Conservation (phyloP, 345 rosid genomes). For the Eucalyptus fibrosa region DNA sequence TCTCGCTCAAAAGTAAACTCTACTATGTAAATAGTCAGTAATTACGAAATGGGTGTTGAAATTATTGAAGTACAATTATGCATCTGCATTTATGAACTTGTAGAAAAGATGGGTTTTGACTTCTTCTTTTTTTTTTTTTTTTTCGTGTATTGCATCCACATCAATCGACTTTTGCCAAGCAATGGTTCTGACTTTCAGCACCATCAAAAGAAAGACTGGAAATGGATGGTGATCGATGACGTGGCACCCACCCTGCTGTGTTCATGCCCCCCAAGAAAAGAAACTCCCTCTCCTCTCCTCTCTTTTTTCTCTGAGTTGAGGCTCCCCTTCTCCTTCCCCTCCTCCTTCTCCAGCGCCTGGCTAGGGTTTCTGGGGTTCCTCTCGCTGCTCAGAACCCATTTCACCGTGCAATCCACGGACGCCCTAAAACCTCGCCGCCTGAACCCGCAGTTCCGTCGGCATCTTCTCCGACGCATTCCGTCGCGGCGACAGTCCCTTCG, state of each 20-base stretch:
- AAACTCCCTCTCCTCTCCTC: neutral
- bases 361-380: neutral
- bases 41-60: neutral
- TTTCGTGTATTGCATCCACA: neutral
- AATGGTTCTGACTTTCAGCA: neutral
- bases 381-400: constrained; percentile 22
- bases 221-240: neutral
- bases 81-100: neutral
- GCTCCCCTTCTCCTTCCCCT: neutral
- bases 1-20: neutral
- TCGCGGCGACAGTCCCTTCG: neutral
- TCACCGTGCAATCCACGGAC: constrained; percentile 6
- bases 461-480: neutral
- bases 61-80: neutral
- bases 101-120: neutral
- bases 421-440: neutral
- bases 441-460: neutral
- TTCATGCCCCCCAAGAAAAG: neutral
- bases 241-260: neutral
- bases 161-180: neutral
- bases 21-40: neutral
- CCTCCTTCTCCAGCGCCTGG: neutral
- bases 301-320: neutral
- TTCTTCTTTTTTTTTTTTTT: accelerated
- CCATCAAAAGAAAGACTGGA: neutral